These are phyloP conservation scores for Mycocentrospora acerina DNA, from an alignment of 2,329 filamentous ascomycete species.

Conservation along the genomic window DNA sequence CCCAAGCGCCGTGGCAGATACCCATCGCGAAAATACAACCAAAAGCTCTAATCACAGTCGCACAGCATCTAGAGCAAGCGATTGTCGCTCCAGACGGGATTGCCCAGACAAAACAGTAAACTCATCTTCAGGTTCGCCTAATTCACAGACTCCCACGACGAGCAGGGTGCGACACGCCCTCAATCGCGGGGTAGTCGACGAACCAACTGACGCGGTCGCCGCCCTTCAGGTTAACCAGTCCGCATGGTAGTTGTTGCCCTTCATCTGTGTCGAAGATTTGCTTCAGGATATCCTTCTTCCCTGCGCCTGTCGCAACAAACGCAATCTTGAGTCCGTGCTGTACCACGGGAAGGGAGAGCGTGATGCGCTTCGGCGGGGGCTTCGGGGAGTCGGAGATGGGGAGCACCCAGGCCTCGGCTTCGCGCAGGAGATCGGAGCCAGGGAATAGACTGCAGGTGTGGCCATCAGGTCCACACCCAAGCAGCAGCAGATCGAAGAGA, in stretches of 20 bases:
- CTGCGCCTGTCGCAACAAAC: constrained; percentile 85
- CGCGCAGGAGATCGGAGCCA: constrained; percentile 80
- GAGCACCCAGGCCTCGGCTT: constrained; percentile 88
- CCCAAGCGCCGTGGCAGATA: constrained; percentile 19
- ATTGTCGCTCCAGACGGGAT: constrained; percentile 7
- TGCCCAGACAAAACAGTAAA: constrained; percentile 4
- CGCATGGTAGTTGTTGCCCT: constrained; percentile 74
- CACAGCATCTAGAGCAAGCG: constrained; percentile 8
- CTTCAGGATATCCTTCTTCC: constrained; percentile 91
- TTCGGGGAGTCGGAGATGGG: constrained; percentile 93
- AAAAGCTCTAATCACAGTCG: constrained; percentile 9
- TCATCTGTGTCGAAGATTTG: constrained; percentile 83
- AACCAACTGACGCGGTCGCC: constrained; percentile 95
- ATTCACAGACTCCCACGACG: constrained; percentile 66
- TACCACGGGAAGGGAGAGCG: constrained; percentile 87
- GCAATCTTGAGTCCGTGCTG: constrained; percentile 82
- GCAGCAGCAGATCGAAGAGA: constrained; percentile 89
- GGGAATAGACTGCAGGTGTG: constrained; percentile 98
- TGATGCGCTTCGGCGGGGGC: constrained; percentile 87
- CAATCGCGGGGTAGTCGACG: constrained; percentile 80
- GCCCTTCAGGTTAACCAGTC: constrained; percentile 79
- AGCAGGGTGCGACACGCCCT: constrained; percentile 78
- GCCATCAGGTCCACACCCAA: constrained; percentile 93
- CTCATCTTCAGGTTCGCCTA: not conserved
- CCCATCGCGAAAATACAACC: constrained; percentile 30